Evolutionary conservation across 257 asterid genomes (phyloP).

Genomic region (Jacaranda copaia): DNA sequence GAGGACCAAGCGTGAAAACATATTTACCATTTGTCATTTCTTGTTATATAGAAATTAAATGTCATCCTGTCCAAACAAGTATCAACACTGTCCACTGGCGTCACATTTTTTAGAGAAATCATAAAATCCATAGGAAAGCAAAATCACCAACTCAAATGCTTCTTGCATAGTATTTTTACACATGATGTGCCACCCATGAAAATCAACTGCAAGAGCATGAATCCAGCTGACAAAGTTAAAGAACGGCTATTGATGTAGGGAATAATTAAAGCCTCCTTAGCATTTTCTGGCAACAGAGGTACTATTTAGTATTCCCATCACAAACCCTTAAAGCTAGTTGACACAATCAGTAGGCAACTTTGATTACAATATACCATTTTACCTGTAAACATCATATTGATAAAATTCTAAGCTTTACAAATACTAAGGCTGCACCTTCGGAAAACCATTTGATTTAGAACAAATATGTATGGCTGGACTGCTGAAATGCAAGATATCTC

Average conservation of each 20-base stretch:
- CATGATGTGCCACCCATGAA: constrained; percentile 34
- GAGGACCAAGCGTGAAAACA: too few species aligned
- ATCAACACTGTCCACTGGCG: too few species aligned
- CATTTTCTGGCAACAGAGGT: background rate
- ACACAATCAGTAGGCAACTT: background rate
- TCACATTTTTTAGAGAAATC: too few species aligned
- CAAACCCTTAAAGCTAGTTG: background rate
- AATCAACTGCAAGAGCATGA: constrained; percentile 38
- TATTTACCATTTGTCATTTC: too few species aligned
- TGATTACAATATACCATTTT: background rate
- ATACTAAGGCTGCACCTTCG: too few species aligned
- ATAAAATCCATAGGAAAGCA: too few species aligned
- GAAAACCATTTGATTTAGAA: background rate
- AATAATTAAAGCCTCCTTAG: background rate
- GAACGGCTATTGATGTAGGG: constrained; percentile 21
- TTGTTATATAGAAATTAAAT: too few species aligned
- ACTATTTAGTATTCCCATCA: background rate
- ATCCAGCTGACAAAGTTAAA: constrained; percentile 41
- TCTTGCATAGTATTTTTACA: background rate
- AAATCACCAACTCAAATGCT: background rate
- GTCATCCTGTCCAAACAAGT: too few species aligned
- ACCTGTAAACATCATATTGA: background rate
- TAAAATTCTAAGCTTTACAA: background rate
- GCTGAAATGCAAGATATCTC: background rate
- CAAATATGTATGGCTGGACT: background rate